Base-by-base conservation (phyloP, 192 early-diverging fungal species). In the Rhizoclosmatium globosum region DNA sequence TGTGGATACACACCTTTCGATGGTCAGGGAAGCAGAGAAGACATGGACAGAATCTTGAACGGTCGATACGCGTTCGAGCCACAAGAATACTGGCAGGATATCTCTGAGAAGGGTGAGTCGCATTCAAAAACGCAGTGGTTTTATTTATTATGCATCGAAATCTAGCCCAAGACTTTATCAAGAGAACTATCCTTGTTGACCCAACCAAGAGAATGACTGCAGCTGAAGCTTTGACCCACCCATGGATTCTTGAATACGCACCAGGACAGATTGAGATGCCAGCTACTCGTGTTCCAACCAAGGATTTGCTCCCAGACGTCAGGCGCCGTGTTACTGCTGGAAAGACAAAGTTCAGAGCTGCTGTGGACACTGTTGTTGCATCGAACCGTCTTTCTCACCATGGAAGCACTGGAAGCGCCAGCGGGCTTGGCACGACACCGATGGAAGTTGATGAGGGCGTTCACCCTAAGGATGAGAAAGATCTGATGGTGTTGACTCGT, bases 251-350 rank as follows among this genome's bases (percentile, higher is more conserved):
- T 96, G 75, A 89, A 71, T 71, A 73, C 66, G 78, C 69, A 43
- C 77, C 72, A 64, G 68, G 58, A 45, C 19, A 56, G 47, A 43
- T 62, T 19, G 58, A 78, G 19, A 56, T 48, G 21, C 58, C 47
- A n/a, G 45, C 68, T 68, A 19, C 58, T 84, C 71, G 91, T 84
- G 61, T 79, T 4, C 84, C 81, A 4, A 91, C 92, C 31, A 86
- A 88, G n/a, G 95, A 99, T 84, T 89, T 99, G 61, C 86, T 99
- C 50, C 94, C 92, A 45, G 87, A 91, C 43, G 93, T 97, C 64
- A 89, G 90, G 17, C 74, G 74, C 39, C 74, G 74, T 38, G 47
- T 76, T 23, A 76, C 74, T 6, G 74, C 43, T 38, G 45, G 46
- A 6, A 76, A 64, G 46, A 66, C 64, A n/a, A 76, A 67, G 64